Evolutionary conservation across 441 rosid species (phyloP), one percentile per base, ranked within the genome.

Genomic region (Gossypium armourianum): DNA sequence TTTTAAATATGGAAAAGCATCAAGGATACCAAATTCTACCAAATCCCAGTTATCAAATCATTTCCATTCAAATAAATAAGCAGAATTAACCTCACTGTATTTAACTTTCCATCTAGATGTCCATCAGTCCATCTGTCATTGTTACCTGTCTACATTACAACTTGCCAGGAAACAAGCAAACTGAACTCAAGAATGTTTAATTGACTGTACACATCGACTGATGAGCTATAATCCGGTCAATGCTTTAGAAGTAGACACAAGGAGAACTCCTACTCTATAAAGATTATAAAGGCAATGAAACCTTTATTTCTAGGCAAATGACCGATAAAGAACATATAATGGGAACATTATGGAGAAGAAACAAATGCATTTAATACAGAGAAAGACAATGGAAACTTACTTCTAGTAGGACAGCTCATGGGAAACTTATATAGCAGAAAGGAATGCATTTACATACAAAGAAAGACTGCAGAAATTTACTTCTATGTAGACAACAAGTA

Each of bases 401-500:
- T 47, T 47, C 53, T 47, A 47, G 53, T 47, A 10, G 68, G 13
- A 53, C 57, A 40, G 68, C 20, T 19, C 0, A 40, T 4, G 16
- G 13, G 23, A 61, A 61, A 29, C 36, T 32, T 16, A 32, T 16
- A 61, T 32, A 15, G 6, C 12, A 20, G 53, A 45, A 43, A 19
- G n/a, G 15, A 63, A 63, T 20, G 53, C 10, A 26, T 21, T 13
- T 0, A 60, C 40, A 53, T n/a, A 32, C 2, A 54, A 24, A 54
- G 19, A 58, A 49, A 62, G 13, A 72, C 16, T 54, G 8, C n/a
- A 43, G 55, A 17, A 65, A 76, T 91, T 81, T 82, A 93, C 97
- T 69, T 83, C 86, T 68, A 84, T 81, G 70, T 91, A 73, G 67
- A 88, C 80, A 74, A 82, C 69, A 16, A 94, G 96, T 36, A 55